Evolutionary conservation across 495 filamentous ascomycete genomes (phyloP).

Genomic region (Oleoguttula mirabilis): DNA sequence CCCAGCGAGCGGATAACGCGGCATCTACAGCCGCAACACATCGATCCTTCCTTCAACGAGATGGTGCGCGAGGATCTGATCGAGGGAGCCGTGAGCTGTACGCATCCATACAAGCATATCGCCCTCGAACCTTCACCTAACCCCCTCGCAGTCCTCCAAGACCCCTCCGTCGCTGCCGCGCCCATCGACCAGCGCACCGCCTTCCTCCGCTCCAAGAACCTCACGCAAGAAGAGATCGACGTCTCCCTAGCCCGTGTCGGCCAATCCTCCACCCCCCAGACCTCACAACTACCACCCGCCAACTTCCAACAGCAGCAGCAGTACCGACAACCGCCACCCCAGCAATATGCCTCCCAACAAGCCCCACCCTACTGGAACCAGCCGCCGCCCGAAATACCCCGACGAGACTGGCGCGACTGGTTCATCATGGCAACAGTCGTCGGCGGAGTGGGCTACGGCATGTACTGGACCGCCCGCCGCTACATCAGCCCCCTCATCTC

Average conservation of each 20-base stretch:
- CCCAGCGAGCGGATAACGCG: too few species aligned
- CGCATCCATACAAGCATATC: background rate
- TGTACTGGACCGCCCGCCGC: slow-evolving; percentile 83
- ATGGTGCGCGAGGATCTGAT: slow-evolving; percentile 36
- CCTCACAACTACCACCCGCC: slow-evolving; percentile 28
- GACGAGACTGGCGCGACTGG: slow-evolving; percentile 93
- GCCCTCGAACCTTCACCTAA: background rate
- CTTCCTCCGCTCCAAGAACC: slow-evolving; percentile 92
- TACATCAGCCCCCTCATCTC: slow-evolving; percentile 85
- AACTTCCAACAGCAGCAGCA: slow-evolving; percentile 35
- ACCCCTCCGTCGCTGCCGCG: slow-evolving; percentile 78
- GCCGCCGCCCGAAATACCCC: slow-evolving; percentile 52
- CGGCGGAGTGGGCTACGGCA: slow-evolving; percentile 69
- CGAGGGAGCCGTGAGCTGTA: slow-evolving; percentile 28
- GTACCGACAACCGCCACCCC: slow-evolving; percentile 40
- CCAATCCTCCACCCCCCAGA: slow-evolving; percentile 35
- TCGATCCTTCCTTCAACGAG: slow-evolving; percentile 9
- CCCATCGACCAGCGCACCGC: slow-evolving; percentile 86
- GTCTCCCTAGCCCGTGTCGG: slow-evolving; percentile 64
- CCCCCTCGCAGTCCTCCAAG: slow-evolving; percentile 63
- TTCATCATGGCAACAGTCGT: slow-evolving; percentile 95
- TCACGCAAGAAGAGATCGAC: slow-evolving; percentile 91
- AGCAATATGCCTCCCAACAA: slow-evolving; percentile 41
- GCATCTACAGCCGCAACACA: too few species aligned
- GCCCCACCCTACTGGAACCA: slow-evolving; percentile 59